Percentiles rank a stretch among this genome's conserved stretches.
These are phyloP conservation scores for Wilcoxina mikolae DNA, from an alignment of 495 filamentous ascomycete species.

Conservation along the genomic window DNA sequence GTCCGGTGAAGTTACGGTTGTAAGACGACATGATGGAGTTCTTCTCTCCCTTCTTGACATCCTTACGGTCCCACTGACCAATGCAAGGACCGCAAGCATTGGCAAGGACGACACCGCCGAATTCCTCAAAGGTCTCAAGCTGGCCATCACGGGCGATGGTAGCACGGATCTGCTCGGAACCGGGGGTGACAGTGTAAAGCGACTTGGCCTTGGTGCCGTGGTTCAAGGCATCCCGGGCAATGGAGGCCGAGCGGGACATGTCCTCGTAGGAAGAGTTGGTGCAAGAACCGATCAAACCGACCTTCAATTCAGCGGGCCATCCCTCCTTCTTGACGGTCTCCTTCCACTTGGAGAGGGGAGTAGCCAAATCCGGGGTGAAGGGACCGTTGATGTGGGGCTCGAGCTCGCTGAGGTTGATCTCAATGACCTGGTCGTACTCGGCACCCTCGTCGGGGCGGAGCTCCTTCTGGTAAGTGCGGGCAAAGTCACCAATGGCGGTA, in stretches of 20 bases:
- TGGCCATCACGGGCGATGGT: constrained; percentile 93
- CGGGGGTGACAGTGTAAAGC: constrained; percentile 86
- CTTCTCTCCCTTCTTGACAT: constrained; percentile 90
- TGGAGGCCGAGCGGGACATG: constrained; percentile 89
- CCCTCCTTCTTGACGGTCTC: constrained; percentile 83
- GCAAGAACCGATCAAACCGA: constrained; percentile 93
- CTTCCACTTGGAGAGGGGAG: constrained; percentile 93
- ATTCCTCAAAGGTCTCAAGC: constrained; percentile 91
- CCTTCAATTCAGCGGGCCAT: constrained; percentile 96
- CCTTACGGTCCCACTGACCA: constrained; percentile 84
- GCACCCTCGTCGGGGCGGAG: constrained; percentile 84
- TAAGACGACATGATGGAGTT: constrained; percentile 95
- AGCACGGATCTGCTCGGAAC: constrained; percentile 94
- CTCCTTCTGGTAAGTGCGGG: constrained; percentile 68
- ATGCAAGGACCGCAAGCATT: constrained; percentile 80
- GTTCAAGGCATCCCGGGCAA: constrained; percentile 84
- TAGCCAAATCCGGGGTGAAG: constrained; percentile 98
- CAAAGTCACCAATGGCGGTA: constrained; percentile 74
- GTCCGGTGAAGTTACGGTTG: constrained; percentile 99
- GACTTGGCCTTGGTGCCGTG: constrained; percentile 91
- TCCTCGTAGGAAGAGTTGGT: constrained; percentile 99
- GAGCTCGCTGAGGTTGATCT: constrained; percentile 86
- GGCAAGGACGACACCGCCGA: constrained; percentile 87
- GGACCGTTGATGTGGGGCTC: constrained; percentile 98
- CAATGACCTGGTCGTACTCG: constrained; percentile 90